phyloP scores from a whole-genome alignment of 1,284 basidiomycete genomes.

The Acaromyces ingoldii region DNA sequence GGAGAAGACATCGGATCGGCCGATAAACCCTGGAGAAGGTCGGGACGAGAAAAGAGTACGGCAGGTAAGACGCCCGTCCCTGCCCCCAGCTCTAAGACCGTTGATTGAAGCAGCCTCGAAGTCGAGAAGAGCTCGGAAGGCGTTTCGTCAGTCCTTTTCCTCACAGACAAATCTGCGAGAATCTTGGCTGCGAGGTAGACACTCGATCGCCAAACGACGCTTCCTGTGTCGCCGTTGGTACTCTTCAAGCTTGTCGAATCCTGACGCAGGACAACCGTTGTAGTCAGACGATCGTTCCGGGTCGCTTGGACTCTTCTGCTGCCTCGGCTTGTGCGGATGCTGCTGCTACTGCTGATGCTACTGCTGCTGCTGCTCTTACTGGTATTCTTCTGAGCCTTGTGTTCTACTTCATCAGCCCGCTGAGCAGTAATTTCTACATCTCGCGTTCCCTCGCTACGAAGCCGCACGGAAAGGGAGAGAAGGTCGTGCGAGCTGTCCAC shows the following conservation, averaged over 20 bases:
- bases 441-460: too few relatives aligned
- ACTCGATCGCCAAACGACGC: conserved; percentile 42
- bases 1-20: background rate
- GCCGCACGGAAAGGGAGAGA: too few relatives aligned
- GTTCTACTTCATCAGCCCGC: background rate
- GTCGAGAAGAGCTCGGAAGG: background rate
- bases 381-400: background rate
- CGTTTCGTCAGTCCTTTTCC: background rate
- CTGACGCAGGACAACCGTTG: conserved; percentile 10
- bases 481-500: conserved; percentile 21
- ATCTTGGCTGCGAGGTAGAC: conserved; percentile 24
- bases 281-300: background rate
- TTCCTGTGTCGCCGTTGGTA: conserved; percentile 38
- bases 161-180: conserved; percentile 1
- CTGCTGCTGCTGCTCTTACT: background rate
- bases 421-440: too few relatives aligned
- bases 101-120: background rate
- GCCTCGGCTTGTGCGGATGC: background rate
- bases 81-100: conserved; percentile 40
- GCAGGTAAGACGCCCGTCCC: conserved; percentile 43
- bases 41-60: conserved; percentile 13
- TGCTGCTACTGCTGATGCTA: too few relatives aligned
- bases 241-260: conserved; percentile 37
- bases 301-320: background rate
- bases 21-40: too few relatives aligned